Base-by-base conservation (phyloP, 73 alveolate genomes). In the Symbiodinium natans region DNA sequence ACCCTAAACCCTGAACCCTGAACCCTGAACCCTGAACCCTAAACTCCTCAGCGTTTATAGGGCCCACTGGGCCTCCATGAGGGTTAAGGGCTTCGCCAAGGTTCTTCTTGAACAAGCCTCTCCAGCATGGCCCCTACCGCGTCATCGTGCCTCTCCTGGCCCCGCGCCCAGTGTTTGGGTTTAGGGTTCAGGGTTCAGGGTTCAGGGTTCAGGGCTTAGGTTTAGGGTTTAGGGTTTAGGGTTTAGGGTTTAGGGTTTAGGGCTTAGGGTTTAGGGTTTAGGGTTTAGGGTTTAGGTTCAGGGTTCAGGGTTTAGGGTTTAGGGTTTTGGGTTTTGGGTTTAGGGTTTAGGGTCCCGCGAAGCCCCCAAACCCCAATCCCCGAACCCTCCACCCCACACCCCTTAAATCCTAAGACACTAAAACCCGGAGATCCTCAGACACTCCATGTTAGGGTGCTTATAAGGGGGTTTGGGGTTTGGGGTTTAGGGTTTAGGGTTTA, bases 101-200 rank as follows among this genome's bases (percentile, higher is more conserved):
- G 97, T 92, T 92, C 38, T 92, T 92, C 98, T 43, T 92, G 73
- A 92, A 92, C 98, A 92, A 92, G 92, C 98, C 98, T 9, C 82
- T 36, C n/a, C 90, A 74, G 90, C 98, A 92, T 83, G 82, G 46
- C 36, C 98, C 98, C 36, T 75, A 75, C n/a, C 56, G 98, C 36
- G 48, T 68, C 27, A 59, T 77, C 36, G 90, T 92, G 17, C 98
- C 98, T 27, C 54, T 92, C 21, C 83, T 92, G 41, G 90, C 68
- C 2, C 34, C 77, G 13, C 68, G 68, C 21, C n/a, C 17, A 27
- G 29, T 46, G 59, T 3, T 11, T 4, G 68, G 68, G 13, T 10
- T 43, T 43, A 43, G 56, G 56, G 56, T 43, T 43, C 11, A 43
- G 56, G 56, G 56, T 43, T 43, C 11, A 8, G 11, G 56, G 56